phyloP scores from a whole-genome alignment of 306 rosid species.

The Adenanthera pavonina region DNA sequence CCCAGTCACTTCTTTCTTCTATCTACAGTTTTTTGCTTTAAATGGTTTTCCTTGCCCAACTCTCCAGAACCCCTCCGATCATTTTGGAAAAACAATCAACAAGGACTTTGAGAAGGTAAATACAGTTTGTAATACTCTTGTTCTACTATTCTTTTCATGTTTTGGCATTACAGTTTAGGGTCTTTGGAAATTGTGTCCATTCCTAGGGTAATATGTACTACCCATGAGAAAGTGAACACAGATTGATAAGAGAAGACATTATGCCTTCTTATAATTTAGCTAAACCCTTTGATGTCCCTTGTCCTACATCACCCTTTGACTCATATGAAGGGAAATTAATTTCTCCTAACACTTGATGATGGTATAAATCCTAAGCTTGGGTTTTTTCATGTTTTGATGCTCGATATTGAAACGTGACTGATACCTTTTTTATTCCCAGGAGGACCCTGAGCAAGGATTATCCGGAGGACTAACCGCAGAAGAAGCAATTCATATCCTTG shows the following conservation, averaged over 20 bases:
- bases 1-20: not conserved
- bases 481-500: conserved; percentile 41
- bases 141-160: not conserved
- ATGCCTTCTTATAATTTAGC: no score
- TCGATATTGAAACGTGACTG: not conserved
- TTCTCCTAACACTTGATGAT: not conserved
- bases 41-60: conserved; percentile 66
- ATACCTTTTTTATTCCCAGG: conserved; percentile 17
- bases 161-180: not conserved
- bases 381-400: not conserved
- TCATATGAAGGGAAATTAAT: no score
- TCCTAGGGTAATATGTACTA: no score
- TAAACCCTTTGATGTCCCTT: no score
- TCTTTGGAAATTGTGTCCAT: not conserved
- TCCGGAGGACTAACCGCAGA: conserved; percentile 30
- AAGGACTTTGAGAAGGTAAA: conserved; percentile 59
- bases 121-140: not conserved
- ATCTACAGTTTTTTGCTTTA: conserved; percentile 52
- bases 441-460: conserved; percentile 43
- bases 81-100: conserved; percentile 60
- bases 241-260: no score
- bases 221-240: no score
- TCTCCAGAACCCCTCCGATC: conserved; percentile 61
- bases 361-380: not conserved
- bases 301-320: no score